These are phyloP conservation scores for Theobroma grandiflorum DNA, from an alignment of 441 rosid genomes.

Conservation along the genomic window DNA sequence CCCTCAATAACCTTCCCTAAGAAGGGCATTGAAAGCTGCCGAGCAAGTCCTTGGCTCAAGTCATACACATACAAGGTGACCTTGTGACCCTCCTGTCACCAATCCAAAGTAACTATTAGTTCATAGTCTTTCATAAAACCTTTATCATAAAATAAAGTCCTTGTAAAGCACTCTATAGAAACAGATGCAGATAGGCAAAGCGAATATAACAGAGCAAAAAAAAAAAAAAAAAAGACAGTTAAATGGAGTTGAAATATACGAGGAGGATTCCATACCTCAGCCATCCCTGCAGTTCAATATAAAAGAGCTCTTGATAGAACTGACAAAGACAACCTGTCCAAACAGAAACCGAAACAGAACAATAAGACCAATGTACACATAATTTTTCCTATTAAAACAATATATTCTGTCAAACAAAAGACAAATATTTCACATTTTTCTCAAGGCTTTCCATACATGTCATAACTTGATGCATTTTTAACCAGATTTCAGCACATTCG, in stretches of 20 bases:
- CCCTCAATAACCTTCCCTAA: slow-evolving; percentile 90
- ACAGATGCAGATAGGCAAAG: background rate
- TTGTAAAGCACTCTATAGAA: background rate
- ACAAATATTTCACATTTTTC: too few relatives aligned
- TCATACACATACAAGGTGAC: slow-evolving; percentile 86
- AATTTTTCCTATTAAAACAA: too few relatives aligned
- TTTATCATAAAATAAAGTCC: background rate
- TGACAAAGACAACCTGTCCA: slow-evolving; percentile 27
- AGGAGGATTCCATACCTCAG: slow-evolving; percentile 55
- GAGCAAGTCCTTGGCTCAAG: slow-evolving; percentile 93
- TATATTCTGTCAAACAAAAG: too few relatives aligned
- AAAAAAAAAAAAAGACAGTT: too few relatives aligned
- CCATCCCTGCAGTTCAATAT: slow-evolving; percentile 44
- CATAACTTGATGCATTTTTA: background rate
- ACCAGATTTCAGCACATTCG: background rate
- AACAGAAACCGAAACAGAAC: background rate
- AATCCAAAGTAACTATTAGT: slow-evolving; percentile 12
- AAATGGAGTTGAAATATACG: background rate
- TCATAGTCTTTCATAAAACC: background rate
- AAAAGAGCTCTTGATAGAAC: background rate
- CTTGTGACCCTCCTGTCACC: slow-evolving; percentile 76
- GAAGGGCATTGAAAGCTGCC: slow-evolving; percentile 77
- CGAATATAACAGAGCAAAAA: background rate
- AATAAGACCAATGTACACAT: background rate
- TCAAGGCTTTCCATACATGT: too few relatives aligned